Percentiles rank a stretch among this genome's conserved stretches.
Evolutionary conservation across 257 asterid species (phyloP).

Genomic region (Nicotiana tabacum): DNA sequence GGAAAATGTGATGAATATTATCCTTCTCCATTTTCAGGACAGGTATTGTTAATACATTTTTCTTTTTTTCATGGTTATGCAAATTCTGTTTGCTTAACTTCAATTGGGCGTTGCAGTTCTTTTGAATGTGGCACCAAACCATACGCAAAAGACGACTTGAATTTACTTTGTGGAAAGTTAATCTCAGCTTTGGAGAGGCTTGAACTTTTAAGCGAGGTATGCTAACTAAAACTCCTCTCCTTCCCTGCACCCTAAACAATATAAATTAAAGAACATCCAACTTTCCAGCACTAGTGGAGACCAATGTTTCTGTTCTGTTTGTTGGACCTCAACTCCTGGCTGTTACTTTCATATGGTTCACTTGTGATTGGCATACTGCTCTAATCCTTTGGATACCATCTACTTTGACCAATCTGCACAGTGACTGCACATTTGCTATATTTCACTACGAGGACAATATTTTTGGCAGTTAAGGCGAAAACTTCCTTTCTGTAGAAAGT

Average conservation of each 20-base stretch:
- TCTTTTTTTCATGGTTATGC: not conserved
- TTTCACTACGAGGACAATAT: not conserved
- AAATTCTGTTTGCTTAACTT: constrained; percentile 2
- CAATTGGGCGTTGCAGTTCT: constrained; percentile 19
- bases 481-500: not conserved
- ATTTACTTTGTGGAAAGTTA: constrained; percentile 52
- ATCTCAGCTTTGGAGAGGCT: constrained; percentile 71
- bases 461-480: too few species aligned
- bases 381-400: not conserved
- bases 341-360: not conserved
- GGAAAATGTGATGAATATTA: constrained; percentile 80
- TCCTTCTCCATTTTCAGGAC: constrained; percentile 80
- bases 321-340: not conserved
- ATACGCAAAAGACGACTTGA: constrained; percentile 46
- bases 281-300: not conserved
- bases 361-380: not conserved
- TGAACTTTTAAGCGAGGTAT: constrained; percentile 74
- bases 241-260: not conserved
- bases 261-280: too few species aligned
- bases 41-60: constrained; percentile 31
- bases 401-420: not conserved
- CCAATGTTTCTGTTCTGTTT: not conserved
- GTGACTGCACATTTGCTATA: not conserved
- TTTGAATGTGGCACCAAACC: constrained; percentile 17
- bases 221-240: not conserved